phyloP scores from a whole-genome alignment of 805 yeast genomes.

The Candida namnaoensis region DNA sequence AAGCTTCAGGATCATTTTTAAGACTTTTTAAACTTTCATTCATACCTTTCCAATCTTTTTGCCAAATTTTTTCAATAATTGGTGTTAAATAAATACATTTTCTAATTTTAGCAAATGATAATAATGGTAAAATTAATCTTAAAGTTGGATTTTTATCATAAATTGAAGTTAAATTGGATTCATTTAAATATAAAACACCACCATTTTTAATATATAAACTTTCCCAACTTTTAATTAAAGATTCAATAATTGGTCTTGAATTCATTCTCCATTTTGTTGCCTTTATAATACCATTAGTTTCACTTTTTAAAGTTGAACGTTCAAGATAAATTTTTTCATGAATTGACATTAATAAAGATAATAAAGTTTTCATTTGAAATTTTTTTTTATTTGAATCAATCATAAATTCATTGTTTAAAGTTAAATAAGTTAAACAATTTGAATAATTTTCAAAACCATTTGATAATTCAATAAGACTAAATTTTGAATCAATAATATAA shows the following conservation, averaged over 20 bases:
- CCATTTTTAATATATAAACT: constrained; percentile 49
- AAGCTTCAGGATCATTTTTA: constrained; percentile 48
- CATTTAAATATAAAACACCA: constrained; percentile 49
- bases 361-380: constrained; percentile 38
- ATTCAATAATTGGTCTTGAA: constrained; percentile 48
- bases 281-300: constrained; percentile 31
- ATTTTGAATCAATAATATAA: constrained; percentile 41
- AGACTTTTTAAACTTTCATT: constrained; percentile 39
- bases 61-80: constrained; percentile 50
- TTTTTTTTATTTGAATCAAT: constrained; percentile 24
- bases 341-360: constrained; percentile 52
- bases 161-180: constrained; percentile 29
- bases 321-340: constrained; percentile 59
- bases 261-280: constrained; percentile 60
- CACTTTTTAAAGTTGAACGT: constrained; percentile 27
- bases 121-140: constrained; percentile 58
- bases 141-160: constrained; percentile 46
- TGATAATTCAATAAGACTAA: constrained; percentile 44
- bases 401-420: constrained; percentile 29
- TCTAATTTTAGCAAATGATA: constrained; percentile 59
- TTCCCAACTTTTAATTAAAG: constrained; percentile 63
- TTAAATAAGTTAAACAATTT: constrained; percentile 36
- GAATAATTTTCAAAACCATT: constrained; percentile 42
- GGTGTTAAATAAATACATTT: constrained; percentile 55
- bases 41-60: constrained; percentile 64